Percentiles rank a stretch among this genome's conserved stretches.
Evolutionary conservation across 2,329 filamentous ascomycete genomes (phyloP).

Genomic region (Cladosporium austrohemisphaericum): DNA sequence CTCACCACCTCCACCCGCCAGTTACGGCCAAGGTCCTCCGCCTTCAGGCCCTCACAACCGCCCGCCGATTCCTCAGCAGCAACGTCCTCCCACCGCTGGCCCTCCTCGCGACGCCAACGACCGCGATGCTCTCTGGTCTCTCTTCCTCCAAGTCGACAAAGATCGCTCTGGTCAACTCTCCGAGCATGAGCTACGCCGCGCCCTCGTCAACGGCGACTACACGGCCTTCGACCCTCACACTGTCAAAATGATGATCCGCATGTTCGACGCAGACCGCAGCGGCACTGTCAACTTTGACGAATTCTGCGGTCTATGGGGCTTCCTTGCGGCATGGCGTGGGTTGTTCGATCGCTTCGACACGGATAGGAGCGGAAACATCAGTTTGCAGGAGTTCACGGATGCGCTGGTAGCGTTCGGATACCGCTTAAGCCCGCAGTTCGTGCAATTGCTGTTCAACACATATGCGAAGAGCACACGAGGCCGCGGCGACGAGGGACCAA

Average conservation of each 20-base stretch:
- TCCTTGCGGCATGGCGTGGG: conserved; percentile 87
- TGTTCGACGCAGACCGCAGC: conserved; percentile 92
- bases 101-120: conserved; percentile 58
- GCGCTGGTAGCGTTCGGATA: conserved; percentile 91
- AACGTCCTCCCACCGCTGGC: conserved; percentile 46
- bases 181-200: conserved; percentile 79
- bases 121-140: conserved; percentile 67
- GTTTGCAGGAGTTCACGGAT: conserved; percentile 79
- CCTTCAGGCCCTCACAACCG: conserved; percentile 60
- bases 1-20: conserved; percentile 47
- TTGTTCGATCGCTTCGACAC: conserved; percentile 94
- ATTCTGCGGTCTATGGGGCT: conserved; percentile 95
- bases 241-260: conserved; percentile 98
- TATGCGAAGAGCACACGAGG: conserved; percentile 60
- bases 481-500: conserved; percentile 31
- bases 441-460: conserved; percentile 78
- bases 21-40: conserved; percentile 50
- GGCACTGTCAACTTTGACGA: conserved; percentile 92
- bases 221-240: conserved; percentile 90
- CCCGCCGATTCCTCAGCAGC: conserved; percentile 51
- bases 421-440: conserved; percentile 77
- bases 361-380: conserved; percentile 83
- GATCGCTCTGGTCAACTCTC: conserved; percentile 77
- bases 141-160: conserved; percentile 90
- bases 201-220: conserved; percentile 95